Percentiles rank a stretch among this genome's conserved stretches.
These are phyloP conservation scores for Medicago arabica DNA, from an alignment of 306 rosid genomes.

Conservation along the genomic window DNA sequence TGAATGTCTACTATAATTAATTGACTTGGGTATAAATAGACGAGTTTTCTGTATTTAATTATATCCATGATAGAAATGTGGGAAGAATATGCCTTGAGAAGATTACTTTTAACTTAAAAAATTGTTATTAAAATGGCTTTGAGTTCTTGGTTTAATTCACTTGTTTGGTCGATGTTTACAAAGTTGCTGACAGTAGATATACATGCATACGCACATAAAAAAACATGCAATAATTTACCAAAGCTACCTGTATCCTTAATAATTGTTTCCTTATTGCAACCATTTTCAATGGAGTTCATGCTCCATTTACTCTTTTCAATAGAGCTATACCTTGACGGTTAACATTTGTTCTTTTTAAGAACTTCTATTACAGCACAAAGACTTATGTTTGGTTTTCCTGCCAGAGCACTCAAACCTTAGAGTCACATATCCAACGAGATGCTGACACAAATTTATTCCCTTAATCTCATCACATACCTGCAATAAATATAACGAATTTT, in stretches of 20 bases:
- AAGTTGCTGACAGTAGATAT: constrained; percentile 27
- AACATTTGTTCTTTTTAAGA: neutral
- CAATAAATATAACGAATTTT: no score
- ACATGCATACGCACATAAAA: neutral
- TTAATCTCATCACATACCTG: no score
- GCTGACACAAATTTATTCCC: no score
- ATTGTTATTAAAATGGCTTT: constrained; percentile 13
- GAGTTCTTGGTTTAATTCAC: constrained; percentile 35
- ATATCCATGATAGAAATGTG: constrained; percentile 34
- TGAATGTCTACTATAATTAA: neutral
- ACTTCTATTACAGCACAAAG: no score
- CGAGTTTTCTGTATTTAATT: neutral
- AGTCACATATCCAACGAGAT: no score
- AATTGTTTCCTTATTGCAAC: neutral
- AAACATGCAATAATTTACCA: constrained; percentile 20
- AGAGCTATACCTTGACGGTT: neutral
- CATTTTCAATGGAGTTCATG: neutral
- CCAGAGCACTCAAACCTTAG: no score
- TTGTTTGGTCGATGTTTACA: constrained; percentile 49
- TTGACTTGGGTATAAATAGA: constrained; percentile 16
- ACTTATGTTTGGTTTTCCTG: neutral
- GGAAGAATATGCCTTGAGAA: constrained; percentile 47
- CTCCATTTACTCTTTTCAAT: no score
- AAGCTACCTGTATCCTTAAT: neutral
- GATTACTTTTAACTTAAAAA: constrained; percentile 23